Percentiles rank a stretch among this genome's conserved stretches.
These are phyloP conservation scores for Eustoma russellianum DNA, from an alignment of 257 asterid genomes.

Conservation along the genomic window DNA sequence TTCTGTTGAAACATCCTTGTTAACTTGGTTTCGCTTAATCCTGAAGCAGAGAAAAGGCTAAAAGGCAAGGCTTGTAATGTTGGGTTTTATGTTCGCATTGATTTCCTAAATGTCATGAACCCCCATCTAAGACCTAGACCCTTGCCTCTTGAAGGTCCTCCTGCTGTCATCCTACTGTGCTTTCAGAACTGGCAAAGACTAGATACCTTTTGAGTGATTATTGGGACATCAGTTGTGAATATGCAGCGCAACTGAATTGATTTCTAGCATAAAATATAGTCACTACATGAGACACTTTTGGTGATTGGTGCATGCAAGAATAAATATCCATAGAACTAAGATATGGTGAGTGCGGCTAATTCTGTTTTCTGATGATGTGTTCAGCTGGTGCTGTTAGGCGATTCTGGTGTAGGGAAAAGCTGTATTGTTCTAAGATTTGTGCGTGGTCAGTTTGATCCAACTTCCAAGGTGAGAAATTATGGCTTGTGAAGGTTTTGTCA, in stretches of 20 bases:
- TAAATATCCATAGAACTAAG: neutral
- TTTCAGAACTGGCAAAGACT: neutral
- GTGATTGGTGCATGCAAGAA: neutral
- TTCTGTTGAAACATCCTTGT: neutral
- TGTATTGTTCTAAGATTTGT: constrained; percentile 97
- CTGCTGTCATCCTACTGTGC: neutral
- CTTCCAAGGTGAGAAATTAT: constrained; percentile 60
- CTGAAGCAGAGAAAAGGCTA: neutral
- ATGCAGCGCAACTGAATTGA: too few species aligned
- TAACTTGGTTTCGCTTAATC: neutral
- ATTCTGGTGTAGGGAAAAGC: constrained; percentile 98
- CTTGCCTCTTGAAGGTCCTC: neutral
- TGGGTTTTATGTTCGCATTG: neutral
- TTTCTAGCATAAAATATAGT: neutral
- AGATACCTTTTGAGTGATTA: neutral
- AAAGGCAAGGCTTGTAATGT: neutral
- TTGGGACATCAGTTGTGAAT: neutral
- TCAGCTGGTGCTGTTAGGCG: constrained; percentile 92
- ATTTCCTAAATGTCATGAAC: neutral
- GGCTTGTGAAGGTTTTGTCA: neutral
- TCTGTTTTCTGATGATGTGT: constrained; percentile 13
- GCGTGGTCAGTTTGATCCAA: constrained; percentile 97
- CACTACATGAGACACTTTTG: neutral
- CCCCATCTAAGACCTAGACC: neutral
- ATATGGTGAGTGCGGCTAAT: constrained; percentile 11